Evolutionary conservation across 208 protist genomes (phyloP), one percentile per base, ranked within the genome.

Genomic region (Vickermania spadyakhi): DNA sequence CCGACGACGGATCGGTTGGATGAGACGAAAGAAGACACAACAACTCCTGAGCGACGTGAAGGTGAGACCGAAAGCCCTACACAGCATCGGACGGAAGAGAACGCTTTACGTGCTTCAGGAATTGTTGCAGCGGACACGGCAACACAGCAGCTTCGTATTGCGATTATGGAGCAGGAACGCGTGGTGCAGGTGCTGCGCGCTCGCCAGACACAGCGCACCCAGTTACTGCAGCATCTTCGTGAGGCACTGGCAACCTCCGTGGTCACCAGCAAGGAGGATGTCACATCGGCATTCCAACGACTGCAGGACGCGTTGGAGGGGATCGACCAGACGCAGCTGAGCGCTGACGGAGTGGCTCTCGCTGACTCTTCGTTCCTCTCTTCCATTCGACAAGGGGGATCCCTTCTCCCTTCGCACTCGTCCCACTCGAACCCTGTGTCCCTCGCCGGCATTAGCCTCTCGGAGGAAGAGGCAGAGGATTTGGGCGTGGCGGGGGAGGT

Each of bases 141-240:
- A 45, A 18, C 18, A 18, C 36, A 18, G 36, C 36, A 45, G 23
- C 55, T 42, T n/a, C 28, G 28, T 7, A 4, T 13, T 7, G n/a
- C 28, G 22, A 25, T 59, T 7, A 28, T 11, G 29, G 29, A 59
- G 55, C 55, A 59, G 55, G 55, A 59, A 21, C n/a, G n/a, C 18
- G 5, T 25, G 7, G 51, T 55, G 13, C 11, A 5, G 21, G 21
- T 7, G 25, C 51, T 55, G n/a, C 51, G 51, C 26, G 51, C 51
- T 7, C 5, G 51, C 7, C 13, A 55, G 51, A 23, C 13, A 23
- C 13, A 28, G 51, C 51, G 51, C 5, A 5, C 5, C 11, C n/a
- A 11, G 13, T 23, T 55, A 18, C 51, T 55, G 21, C 13, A 55
- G 21, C 13, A 55, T 7, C n/a, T 55, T 5, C 51, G 51, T 28